Evolutionary conservation across 495 filamentous ascomycete species (phyloP).

Genomic region (Lasiosphaeria ovina): DNA sequence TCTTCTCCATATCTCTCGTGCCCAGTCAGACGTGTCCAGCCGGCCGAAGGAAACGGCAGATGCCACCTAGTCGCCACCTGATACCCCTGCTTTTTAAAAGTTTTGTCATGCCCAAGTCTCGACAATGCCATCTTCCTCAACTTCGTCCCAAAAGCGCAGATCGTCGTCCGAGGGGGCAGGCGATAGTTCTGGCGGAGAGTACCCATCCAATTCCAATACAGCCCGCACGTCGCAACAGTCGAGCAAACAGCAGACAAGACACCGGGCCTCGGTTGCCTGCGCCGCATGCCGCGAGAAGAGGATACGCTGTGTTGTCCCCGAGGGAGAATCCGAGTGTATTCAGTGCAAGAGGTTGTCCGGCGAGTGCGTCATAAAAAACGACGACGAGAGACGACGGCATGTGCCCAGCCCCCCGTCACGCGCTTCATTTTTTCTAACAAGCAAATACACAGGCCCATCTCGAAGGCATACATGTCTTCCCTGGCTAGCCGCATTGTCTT

Average conservation of each 20-base stretch:
- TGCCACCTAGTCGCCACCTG: too few relatives aligned
- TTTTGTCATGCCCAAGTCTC: neutral
- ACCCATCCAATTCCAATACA: constrained; percentile 23
- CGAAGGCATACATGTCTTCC: constrained; percentile 56
- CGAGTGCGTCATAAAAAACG: constrained; percentile 55
- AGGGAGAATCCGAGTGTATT: constrained; percentile 49
- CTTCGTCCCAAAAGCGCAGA: constrained; percentile 20
- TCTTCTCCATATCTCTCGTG: constrained; percentile 1
- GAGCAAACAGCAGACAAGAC: constrained; percentile 36
- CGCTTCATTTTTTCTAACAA: neutral
- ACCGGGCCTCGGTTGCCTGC: constrained; percentile 41
- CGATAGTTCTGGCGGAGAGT: constrained; percentile 29
- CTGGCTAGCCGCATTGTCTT: constrained; percentile 50
- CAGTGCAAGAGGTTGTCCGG: constrained; percentile 52
- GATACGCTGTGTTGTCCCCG: constrained; percentile 56
- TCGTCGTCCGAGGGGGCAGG: constrained; percentile 27
- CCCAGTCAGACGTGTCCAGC: too few relatives aligned
- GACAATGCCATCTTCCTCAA: constrained; percentile 13
- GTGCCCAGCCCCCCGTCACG: constrained; percentile 7
- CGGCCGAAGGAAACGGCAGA: too few relatives aligned
- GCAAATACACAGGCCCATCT: constrained; percentile 45
- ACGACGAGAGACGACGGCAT: constrained; percentile 53
- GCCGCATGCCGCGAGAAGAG: constrained; percentile 50
- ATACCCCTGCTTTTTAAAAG: too few relatives aligned
- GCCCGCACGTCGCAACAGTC: constrained; percentile 24